Base-by-base conservation (phyloP, 2,329 filamentous ascomycete genomes). In the Botrytis fragariae region DNA sequence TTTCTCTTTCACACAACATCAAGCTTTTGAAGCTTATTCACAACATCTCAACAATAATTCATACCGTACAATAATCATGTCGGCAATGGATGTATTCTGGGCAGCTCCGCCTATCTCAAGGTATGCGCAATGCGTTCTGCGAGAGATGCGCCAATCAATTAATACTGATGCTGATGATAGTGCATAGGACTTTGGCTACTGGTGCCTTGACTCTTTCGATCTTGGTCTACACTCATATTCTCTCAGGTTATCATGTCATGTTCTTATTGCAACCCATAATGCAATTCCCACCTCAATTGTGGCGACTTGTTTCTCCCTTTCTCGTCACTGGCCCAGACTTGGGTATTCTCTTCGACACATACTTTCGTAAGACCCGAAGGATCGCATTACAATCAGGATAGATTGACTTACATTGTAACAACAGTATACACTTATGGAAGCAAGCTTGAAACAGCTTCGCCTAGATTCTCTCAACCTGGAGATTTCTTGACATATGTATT, bases 401-500 rank as follows among this genome's bases (percentile, higher is more conserved):
- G 64, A 22, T 69, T 65, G 37, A 57, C 74, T 77, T 75, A 78
- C 73, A 59, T 72, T 72, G 65, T 67, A 73, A 75, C 79, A 69
- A 69, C 12, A 90, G 88, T 92, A 76, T 93, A 88, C 82, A 89
- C 86, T 77, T 92, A 92, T 83, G 86, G 87, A 77, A 90, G 87
- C 79, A 85, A 85, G 74, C 84, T 92, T 70, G 91, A 93, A 83
- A 86, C 82, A 54, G 86, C 86, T 75, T 90, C 89, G 35, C 83
- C 87, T 62, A 86, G 89, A 69, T 92, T 93, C 79, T 83, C 83
- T 71, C 83, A 86, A 75, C 88, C 90, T 25, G 91, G 90, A 78
- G 89, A 91, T 78, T 92, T 91, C 81, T 87, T 92, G 79, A 85
- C 86, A 73, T 93, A 92, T 80, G 81, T 92, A 74, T 77, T 88